Evolutionary conservation across 768 basidiomycete genomes (phyloP).

Genomic region (Tulasnella sp.): DNA sequence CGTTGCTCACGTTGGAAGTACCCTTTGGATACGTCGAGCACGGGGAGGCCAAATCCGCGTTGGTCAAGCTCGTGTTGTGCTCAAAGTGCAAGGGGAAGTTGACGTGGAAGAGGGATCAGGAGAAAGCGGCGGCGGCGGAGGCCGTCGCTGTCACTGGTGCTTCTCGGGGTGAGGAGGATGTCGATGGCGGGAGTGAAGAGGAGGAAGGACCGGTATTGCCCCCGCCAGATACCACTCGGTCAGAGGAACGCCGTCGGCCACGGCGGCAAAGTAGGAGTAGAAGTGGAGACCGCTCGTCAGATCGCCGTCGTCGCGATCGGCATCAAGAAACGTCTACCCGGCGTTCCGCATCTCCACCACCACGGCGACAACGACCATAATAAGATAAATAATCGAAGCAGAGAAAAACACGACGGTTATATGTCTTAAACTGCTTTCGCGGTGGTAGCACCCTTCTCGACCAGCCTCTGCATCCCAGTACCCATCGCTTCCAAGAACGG

Average conservation of each 20-base stretch:
- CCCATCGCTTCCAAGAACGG: slow-evolving; percentile 1
- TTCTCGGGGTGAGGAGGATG: not conserved
- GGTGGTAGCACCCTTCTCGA: not conserved
- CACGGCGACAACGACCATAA: not conserved
- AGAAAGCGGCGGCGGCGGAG: slow-evolving; percentile 27
- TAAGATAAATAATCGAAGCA: not conserved
- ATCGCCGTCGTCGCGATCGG: not conserved
- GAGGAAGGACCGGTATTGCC: not conserved
- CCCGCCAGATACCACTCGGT: not conserved
- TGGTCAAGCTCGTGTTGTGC: slow-evolving; percentile 90
- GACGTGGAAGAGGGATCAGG: slow-evolving; percentile 69
- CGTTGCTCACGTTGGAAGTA: slow-evolving; percentile 68
- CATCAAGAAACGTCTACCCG: not conserved
- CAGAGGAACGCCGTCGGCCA: not conserved
- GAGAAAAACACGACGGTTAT: too few species aligned
- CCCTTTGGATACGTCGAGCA: slow-evolving; percentile 83
- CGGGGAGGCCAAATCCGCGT: slow-evolving; percentile 55
- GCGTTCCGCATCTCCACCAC: not conserved
- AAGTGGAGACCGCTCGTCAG: not conserved
- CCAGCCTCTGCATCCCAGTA: not conserved
- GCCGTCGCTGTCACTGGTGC: too few species aligned
- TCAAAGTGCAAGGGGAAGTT: slow-evolving; percentile 68
- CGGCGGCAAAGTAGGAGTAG: not conserved
- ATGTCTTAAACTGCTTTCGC: not conserved
- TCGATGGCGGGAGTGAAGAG: not conserved